Evolutionary conservation across 169 alveolate genomes (phyloP).

Genomic region (Pseudocohnilembus persalinus): DNA sequence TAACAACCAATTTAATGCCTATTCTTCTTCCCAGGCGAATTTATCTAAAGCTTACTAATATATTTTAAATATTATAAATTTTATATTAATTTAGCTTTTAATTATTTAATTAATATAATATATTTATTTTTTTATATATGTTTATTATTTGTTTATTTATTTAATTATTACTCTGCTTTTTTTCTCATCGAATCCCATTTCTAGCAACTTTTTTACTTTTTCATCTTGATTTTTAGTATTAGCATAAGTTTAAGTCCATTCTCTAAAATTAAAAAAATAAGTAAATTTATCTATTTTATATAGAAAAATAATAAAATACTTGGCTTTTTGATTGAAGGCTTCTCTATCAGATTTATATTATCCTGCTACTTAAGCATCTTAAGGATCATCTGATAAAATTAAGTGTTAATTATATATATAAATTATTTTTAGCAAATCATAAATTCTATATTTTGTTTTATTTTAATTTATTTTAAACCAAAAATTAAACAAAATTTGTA

Average conservation of each 20-base stretch:
- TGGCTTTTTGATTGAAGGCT: conserved; percentile 68
- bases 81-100: background rate
- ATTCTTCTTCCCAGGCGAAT: conserved; percentile 53
- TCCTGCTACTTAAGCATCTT: conserved; percentile 84
- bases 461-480: background rate
- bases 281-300: background rate
- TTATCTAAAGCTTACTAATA: conserved; percentile 40
- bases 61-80: background rate
- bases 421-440: background rate
- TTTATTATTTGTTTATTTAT: background rate
- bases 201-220: conserved; percentile 64
- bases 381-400: conserved; percentile 64
- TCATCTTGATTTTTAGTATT: conserved; percentile 64
- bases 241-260: conserved; percentile 75
- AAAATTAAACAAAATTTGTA: background rate
- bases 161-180: conserved; percentile 26
- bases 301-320: background rate
- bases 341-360: conserved; percentile 68
- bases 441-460: background rate
- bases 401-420: background rate
- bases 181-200: conserved; percentile 75
- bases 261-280: conserved; percentile 9
- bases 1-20: conserved; percentile 34
- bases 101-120: background rate
- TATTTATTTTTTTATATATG: background rate